Conservation (phyloP, 2,329 filamentous ascomycete species). For the Davidsoniella virescens region DNA sequence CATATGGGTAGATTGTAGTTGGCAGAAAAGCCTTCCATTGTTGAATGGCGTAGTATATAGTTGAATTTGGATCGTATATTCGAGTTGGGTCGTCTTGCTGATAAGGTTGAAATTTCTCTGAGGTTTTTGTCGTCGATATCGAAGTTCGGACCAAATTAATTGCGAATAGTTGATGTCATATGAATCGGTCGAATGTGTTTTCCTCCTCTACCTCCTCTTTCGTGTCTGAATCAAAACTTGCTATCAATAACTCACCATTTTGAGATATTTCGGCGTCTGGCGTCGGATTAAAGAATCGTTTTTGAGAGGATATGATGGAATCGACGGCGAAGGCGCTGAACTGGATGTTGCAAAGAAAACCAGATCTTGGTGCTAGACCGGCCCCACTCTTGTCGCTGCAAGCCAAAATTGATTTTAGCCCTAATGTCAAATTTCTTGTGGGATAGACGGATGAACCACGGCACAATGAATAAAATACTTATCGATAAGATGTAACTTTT, state of each 20-base stretch:
- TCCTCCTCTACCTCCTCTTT: background rate
- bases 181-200: constrained; percentile 1
- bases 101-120: background rate
- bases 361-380: constrained; percentile 11
- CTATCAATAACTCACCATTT: constrained; percentile 12
- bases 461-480: constrained; percentile 2
- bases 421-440: constrained; percentile 12
- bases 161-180: background rate
- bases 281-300: constrained; percentile 12
- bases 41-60: no score
- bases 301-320: constrained; percentile 12
- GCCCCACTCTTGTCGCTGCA: constrained; percentile 11
- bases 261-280: constrained; percentile 14
- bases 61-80: background rate
- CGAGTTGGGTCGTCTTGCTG: background rate
- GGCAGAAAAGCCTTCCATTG: background rate
- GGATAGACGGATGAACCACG: constrained; percentile 9
- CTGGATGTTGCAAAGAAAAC: constrained; percentile 13
- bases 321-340: constrained; percentile 13
- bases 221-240: background rate
- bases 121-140: constrained; percentile 1
- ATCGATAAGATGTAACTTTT: constrained; percentile 15
- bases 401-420: constrained; percentile 12
- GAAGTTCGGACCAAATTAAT: background rate
- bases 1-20: background rate